Evolutionary conservation across 2,329 filamentous ascomycete species (phyloP), one percentile per base, ranked within the genome.

Genomic region (Penicillium olsonii): DNA sequence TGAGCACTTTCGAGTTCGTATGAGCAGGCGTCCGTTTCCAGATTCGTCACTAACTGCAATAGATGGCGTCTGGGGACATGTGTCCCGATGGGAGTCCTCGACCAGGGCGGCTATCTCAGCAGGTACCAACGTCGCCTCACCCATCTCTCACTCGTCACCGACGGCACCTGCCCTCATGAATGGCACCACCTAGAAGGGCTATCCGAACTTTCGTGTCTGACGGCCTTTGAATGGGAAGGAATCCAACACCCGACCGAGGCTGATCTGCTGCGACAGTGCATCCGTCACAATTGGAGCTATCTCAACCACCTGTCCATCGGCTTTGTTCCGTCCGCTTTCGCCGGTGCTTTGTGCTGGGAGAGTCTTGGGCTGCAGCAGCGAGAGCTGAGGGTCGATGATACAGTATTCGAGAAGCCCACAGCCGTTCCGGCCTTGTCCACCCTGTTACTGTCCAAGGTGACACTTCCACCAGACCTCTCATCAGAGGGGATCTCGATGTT

Each of bases 1-100:
- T 50, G 18, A 27, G 47, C 24, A 26, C 37, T 9, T 50, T 50
- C 15, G 12, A 40, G 47, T 50, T 5, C 12, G 34, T 38, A 43
- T 35, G n/a, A n/a, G n/a, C n/a, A n/a, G n/a, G n/a, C n/a, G n/a
- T n/a, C n/a, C n/a, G n/a, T n/a, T n/a, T n/a, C n/a, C n/a, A n/a
- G n/a, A n/a, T n/a, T n/a, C n/a, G n/a, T n/a, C n/a, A 7, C 5
- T 31, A 15, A 31, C 24, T 29, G 11, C 41, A 35, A 9, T 8
- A 43, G 42, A 37, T 45, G 42, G 42, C 42, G 42, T 0, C 22
- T 45, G 3, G 42, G 42, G 14, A 45, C 33, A 14, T 38, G 34
- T 37, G 10, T 45, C 5, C 42, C 42, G 11, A n/a, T 27, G n/a
- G 42, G 42, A 8, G 42, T 45, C 12, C 22, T 45, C 14, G 42